These are phyloP conservation scores for Crucihimalaya himalaica DNA, from an alignment of 345 rosid genomes.

Conservation along the genomic window DNA sequence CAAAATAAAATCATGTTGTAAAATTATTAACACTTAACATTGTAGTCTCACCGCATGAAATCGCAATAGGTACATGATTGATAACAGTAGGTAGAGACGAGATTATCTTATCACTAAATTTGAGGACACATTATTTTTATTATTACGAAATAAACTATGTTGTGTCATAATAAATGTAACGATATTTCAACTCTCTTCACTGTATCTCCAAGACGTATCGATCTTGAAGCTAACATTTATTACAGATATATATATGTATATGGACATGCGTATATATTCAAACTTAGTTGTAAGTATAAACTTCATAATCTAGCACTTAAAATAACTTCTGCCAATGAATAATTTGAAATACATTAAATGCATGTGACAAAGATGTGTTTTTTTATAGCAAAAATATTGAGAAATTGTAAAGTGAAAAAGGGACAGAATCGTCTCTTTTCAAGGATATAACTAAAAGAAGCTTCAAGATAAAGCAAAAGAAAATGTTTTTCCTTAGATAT, in stretches of 20 bases:
- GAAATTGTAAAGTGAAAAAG: slow-evolving; percentile 32
- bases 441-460: slow-evolving; percentile 29
- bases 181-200: slow-evolving; percentile 27
- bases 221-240: slow-evolving; percentile 30
- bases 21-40: background rate
- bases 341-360: background rate
- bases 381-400: slow-evolving; percentile 14
- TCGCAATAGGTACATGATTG: slow-evolving; percentile 34
- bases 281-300: background rate
- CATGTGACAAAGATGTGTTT: slow-evolving; percentile 36
- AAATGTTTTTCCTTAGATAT: background rate
- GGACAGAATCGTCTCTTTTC: slow-evolving; percentile 30
- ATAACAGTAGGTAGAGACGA: slow-evolving; percentile 31
- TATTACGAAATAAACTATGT: background rate
- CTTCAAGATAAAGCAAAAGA: slow-evolving; percentile 36
- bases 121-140: background rate
- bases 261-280: background rate
- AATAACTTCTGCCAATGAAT: background rate
- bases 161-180: slow-evolving; percentile 30
- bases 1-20: slow-evolving; percentile 8
- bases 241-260: background rate
- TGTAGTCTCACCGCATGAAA: slow-evolving; percentile 20
- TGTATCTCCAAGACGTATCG: slow-evolving; percentile 12
- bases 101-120: slow-evolving; percentile 29
- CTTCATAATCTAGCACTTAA: background rate